These are phyloP conservation scores for Penicillium maclennaniae DNA, from an alignment of 495 filamentous ascomycete species.

Conservation along the genomic window DNA sequence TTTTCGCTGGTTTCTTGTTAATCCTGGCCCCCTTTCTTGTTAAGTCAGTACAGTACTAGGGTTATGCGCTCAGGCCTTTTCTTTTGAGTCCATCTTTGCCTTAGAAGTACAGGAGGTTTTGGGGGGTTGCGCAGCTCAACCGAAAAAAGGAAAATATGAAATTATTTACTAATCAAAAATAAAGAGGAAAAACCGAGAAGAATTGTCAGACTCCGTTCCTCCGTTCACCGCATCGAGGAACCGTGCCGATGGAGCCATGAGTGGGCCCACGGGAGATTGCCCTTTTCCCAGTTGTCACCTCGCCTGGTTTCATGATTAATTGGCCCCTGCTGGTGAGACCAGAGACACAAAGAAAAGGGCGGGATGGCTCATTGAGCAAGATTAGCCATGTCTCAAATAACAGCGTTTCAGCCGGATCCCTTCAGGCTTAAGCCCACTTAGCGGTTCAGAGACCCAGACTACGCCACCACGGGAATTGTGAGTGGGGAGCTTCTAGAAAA, in stretches of 20 bases:
- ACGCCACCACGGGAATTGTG: slow-evolving; percentile 27
- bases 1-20: not conserved
- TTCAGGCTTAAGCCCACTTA: not conserved
- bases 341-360: not conserved
- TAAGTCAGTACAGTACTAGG: slow-evolving; percentile 11
- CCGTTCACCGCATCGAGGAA: slow-evolving; percentile 27
- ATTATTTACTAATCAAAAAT: not conserved
- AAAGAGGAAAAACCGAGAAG: slow-evolving; percentile 4
- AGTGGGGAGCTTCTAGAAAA: slow-evolving; percentile 44
- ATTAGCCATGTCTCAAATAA: too few species aligned
- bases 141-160: not conserved
- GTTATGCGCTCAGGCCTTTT: not conserved
- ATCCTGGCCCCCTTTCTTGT: slow-evolving; percentile 5
- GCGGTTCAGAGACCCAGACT: slow-evolving; percentile 10
- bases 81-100: not conserved
- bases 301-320: slow-evolving; percentile 30
- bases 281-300: slow-evolving; percentile 28
- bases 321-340: not conserved
- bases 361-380: not conserved
- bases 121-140: not conserved
- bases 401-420: too few species aligned
- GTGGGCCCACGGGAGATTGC: slow-evolving; percentile 33
- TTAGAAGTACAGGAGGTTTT: not conserved
- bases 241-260: slow-evolving; percentile 22
- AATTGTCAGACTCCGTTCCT: not conserved